Evolutionary conservation across 129 eudicot species (phyloP).

Genomic region (Mikania micrantha): DNA sequence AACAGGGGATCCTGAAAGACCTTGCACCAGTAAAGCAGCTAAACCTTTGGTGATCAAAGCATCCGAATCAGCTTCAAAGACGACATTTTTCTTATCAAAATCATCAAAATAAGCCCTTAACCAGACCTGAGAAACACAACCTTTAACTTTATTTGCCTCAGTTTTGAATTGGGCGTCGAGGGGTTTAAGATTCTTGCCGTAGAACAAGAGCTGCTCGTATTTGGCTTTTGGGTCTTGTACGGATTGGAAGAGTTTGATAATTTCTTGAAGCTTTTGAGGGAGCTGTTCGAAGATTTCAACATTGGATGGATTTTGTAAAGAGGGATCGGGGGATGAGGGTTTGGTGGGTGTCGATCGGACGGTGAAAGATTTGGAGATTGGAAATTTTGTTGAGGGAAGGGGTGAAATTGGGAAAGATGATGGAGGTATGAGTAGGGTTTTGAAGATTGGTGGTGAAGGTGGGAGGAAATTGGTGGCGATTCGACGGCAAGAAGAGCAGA

Average conservation of each 20-base stretch:
- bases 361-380: slow-evolving; percentile 40
- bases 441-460: slow-evolving; percentile 25
- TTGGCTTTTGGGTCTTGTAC: slow-evolving; percentile 71
- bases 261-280: slow-evolving; percentile 81
- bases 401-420: slow-evolving; percentile 10
- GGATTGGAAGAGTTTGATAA: slow-evolving; percentile 60
- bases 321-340: slow-evolving; percentile 24
- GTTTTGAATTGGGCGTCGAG: slow-evolving; percentile 48
- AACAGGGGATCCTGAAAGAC: slow-evolving; percentile 65
- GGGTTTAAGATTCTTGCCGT: slow-evolving; percentile 53
- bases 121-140: slow-evolving; percentile 96
- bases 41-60: slow-evolving; percentile 79
- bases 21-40: slow-evolving; percentile 74
- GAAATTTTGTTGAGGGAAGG: slow-evolving; percentile 4
- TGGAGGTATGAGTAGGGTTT: slow-evolving; percentile 30
- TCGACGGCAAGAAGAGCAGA: slow-evolving; percentile 38
- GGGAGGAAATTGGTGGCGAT: slow-evolving; percentile 35
- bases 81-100: slow-evolving; percentile 37
- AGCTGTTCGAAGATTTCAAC: slow-evolving; percentile 56
- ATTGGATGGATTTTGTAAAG: slow-evolving; percentile 27
- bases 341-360: slow-evolving; percentile 43
- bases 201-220: slow-evolving; percentile 72
- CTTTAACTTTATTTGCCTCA: slow-evolving; percentile 68
- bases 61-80: slow-evolving; percentile 84
- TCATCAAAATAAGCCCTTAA: slow-evolving; percentile 62